Base-by-base conservation (phyloP, 108 stramenopile genomes). In the Conticribra guillardii region DNA sequence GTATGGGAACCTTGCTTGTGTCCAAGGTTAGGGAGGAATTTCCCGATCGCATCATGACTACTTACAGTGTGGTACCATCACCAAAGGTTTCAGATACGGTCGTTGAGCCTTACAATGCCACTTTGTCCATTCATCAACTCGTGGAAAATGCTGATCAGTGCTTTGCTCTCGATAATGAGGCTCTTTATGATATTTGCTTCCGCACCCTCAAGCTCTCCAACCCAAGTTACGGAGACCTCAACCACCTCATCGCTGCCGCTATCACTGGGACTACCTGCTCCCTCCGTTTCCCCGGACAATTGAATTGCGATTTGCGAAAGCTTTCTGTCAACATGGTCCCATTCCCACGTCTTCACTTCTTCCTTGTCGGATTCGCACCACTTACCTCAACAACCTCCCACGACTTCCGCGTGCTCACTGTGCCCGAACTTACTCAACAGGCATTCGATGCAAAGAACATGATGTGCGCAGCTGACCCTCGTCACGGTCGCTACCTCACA, bases 81-180 rank as follows among this genome's bases (percentile, higher is more conserved):
- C 89, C 93, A 11, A 92, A 92, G 80, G 89, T 91, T 56, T 91
- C 90, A 4, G 90, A 91, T 73, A 88, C 87, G 16, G 90, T 91
- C 33, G 87, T 91, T 4, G 90, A 91, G 85, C 90, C 90, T 32
- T 91, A 91, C 84, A 91, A 91, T 58, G 87, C 93, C 68, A 90
- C 89, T 18, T 85, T 94, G 24, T 89, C 91, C 21, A 87, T 94
- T 60, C 93, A 94, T 75, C 90, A 92, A 85, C 88, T 94, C 26
- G 89, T 92, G 47, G 93, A 94, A 74, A 92, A 94, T 82, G 93
- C 91, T 64, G 93, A 92, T 73, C 89, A 92, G 87, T 90, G 87
- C 85, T 90, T 89, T 74, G 86, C 86, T 55, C 85, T 94, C 56
- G 93, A 94, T 57, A 92, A 91, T 78, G 93, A 94, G 76, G 93